phyloP scores from a whole-genome alignment of 1,284 basidiomycete genomes.

The Xerocomus nothofagi region DNA sequence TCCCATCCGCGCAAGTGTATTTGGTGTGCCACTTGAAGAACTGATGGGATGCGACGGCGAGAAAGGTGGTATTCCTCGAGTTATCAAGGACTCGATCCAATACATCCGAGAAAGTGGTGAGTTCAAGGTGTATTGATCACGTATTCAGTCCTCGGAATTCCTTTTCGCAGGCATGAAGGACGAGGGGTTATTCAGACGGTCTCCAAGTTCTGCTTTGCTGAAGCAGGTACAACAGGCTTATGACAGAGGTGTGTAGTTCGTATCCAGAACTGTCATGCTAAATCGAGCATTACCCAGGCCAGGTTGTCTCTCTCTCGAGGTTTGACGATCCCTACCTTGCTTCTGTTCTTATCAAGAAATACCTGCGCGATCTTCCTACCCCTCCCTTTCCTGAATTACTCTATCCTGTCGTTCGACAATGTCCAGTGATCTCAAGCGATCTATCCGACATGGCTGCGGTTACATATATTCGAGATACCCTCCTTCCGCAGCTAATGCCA shows the following conservation, averaged over 20 bases:
- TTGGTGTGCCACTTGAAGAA: conserved; percentile 77
- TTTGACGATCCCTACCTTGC: conserved; percentile 79
- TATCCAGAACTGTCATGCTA: conserved; percentile 3
- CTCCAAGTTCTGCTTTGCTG: conserved; percentile 68
- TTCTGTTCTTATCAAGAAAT: conserved; percentile 84
- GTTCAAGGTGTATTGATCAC: conserved; percentile 1
- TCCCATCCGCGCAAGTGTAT: conserved; percentile 58
- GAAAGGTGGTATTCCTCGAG: conserved; percentile 74
- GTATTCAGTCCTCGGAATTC: not conserved
- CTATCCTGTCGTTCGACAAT: conserved; percentile 65
- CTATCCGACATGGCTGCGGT: conserved; percentile 57
- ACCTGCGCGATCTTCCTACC: conserved; percentile 73
- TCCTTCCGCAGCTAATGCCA: conserved; percentile 66
- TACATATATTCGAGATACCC: conserved; percentile 61
- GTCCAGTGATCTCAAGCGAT: conserved; percentile 59
- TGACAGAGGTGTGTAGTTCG: conserved; percentile 56
- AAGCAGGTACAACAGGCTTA: conserved; percentile 78
- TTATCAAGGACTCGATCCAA: conserved; percentile 74
- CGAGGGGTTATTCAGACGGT: conserved; percentile 79
- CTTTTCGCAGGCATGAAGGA: conserved; percentile 55
- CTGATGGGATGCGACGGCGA: conserved; percentile 82
- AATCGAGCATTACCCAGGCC: conserved; percentile 44
- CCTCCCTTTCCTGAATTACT: conserved; percentile 70
- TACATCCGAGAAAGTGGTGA: conserved; percentile 64
- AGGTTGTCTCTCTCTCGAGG: conserved; percentile 71